Percentiles rank a stretch among this genome's conserved stretches.
Evolutionary conservation across 768 basidiomycete genomes (phyloP).

Genomic region (Imleria badia): DNA sequence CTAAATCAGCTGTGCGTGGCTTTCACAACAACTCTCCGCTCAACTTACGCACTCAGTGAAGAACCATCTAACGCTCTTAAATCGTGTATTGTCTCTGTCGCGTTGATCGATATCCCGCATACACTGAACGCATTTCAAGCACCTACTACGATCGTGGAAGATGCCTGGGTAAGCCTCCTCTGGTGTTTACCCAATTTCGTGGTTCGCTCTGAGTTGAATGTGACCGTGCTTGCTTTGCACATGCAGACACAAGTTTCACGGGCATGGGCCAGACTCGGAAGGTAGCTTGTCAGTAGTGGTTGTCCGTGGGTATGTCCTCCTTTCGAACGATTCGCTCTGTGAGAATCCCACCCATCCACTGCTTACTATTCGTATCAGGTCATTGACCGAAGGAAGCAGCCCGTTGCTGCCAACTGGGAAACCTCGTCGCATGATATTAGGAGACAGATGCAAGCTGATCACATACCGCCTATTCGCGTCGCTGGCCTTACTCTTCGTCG

Average conservation of each 20-base stretch:
- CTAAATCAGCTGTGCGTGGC: not conserved
- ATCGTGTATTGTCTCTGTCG: not conserved
- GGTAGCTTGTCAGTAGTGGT: not conserved
- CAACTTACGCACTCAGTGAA: not conserved
- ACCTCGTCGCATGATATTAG: not conserved
- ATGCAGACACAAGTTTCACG: not conserved
- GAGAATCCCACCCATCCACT: not conserved
- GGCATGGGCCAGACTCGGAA: too few relatives aligned
- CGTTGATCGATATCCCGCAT: not conserved
- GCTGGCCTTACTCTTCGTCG: not conserved
- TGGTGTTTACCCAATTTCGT: not conserved
- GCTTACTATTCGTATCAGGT: not conserved
- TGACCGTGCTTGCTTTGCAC: not conserved
- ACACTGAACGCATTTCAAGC: too few relatives aligned
- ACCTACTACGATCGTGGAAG: not conserved
- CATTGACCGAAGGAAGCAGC: constrained; percentile 1
- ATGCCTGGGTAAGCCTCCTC: constrained; percentile 1
- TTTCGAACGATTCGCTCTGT: too few relatives aligned
- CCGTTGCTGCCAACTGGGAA: constrained; percentile 12
- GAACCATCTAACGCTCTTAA: not conserved
- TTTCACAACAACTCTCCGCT: not conserved
- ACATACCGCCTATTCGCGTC: not conserved
- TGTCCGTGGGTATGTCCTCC: not conserved
- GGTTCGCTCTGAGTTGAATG: not conserved
- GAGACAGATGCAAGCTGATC: not conserved